Conservation (phyloP, 306 rosid genomes). For the Echinosophora koreensis region DNA sequence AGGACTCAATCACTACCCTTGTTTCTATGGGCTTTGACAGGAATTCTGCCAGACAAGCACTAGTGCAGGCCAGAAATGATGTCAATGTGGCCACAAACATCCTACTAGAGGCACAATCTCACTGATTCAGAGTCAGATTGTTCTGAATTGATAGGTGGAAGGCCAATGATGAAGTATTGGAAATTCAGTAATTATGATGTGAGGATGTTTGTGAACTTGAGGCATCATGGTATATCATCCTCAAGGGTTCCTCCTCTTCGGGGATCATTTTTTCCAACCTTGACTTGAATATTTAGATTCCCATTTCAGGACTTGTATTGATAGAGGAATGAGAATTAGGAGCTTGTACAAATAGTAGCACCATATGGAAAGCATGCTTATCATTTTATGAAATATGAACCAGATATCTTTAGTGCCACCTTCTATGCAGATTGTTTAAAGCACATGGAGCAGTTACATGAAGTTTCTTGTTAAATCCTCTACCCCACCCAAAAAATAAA, state of each 20-base stretch:
- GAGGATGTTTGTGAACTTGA: constrained; percentile 50
- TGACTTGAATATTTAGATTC: constrained; percentile 57
- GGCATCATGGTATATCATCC: constrained; percentile 47
- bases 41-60: constrained; percentile 92
- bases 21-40: constrained; percentile 98
- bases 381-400: constrained; percentile 34
- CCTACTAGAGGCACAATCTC: constrained; percentile 87
- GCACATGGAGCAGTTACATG: constrained; percentile 14
- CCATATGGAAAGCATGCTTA: constrained; percentile 44
- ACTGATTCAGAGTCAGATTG: constrained; percentile 51
- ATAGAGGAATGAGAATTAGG: constrained; percentile 48
- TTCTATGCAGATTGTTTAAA: constrained; percentile 26
- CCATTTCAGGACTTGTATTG: constrained; percentile 45
- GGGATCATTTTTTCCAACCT: constrained; percentile 49
- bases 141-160: constrained; percentile 43
- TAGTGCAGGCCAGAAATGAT: constrained; percentile 91
- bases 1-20: constrained; percentile 81
- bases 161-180: constrained; percentile 43
- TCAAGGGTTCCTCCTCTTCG: constrained; percentile 41
- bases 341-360: constrained; percentile 64
- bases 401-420: constrained; percentile 40
- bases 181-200: constrained; percentile 51
- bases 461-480: not conserved
- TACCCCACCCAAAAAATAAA: not conserved
- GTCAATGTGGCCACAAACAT: constrained; percentile 93